phyloP scores from a whole-genome alignment of 495 filamentous ascomycete genomes.

The Chaetomium tenue region DNA sequence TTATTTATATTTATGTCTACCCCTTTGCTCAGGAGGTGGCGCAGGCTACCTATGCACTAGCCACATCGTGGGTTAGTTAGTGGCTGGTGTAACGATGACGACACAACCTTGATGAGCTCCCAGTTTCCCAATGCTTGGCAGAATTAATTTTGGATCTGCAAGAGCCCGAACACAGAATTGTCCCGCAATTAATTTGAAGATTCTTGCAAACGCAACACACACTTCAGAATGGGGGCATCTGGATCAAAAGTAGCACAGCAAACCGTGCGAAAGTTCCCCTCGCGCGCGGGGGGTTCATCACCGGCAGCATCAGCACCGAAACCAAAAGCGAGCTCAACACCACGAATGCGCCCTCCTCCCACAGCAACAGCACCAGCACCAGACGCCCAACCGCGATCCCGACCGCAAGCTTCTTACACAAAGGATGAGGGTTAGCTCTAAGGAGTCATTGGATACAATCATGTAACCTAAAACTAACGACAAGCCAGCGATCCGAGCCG shows the following conservation, averaged over 20 bases:
- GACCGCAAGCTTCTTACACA: slow-evolving; percentile 32
- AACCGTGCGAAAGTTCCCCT: slow-evolving; percentile 44
- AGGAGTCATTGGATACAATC: neutral
- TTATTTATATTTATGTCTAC: too few relatives aligned
- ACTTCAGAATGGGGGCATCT: slow-evolving; percentile 32
- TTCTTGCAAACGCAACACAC: neutral
- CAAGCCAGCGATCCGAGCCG: slow-evolving; percentile 33
- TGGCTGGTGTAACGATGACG: slow-evolving; percentile 7
- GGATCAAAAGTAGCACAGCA: slow-evolving; percentile 39
- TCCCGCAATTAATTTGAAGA: neutral
- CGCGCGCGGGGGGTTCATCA: slow-evolving; percentile 37
- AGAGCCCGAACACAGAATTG: neutral
- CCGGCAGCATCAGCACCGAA: slow-evolving; percentile 25
- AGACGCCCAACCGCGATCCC: slow-evolving; percentile 21
- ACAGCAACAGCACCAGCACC: neutral
- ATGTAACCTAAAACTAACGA: neutral
- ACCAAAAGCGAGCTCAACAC: neutral
- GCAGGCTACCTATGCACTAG: neutral
- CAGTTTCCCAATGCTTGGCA: too few relatives aligned
- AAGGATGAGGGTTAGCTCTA: slow-evolving; percentile 41
- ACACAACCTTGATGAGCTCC: slow-evolving; percentile 1
- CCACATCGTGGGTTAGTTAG: neutral
- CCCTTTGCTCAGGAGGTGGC: too few relatives aligned
- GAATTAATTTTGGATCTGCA: neutral
- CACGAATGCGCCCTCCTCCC: slow-evolving; percentile 24